Conservation (phyloP, 1,284 basidiomycete species). For the Rhodotorula sp. region DNA sequence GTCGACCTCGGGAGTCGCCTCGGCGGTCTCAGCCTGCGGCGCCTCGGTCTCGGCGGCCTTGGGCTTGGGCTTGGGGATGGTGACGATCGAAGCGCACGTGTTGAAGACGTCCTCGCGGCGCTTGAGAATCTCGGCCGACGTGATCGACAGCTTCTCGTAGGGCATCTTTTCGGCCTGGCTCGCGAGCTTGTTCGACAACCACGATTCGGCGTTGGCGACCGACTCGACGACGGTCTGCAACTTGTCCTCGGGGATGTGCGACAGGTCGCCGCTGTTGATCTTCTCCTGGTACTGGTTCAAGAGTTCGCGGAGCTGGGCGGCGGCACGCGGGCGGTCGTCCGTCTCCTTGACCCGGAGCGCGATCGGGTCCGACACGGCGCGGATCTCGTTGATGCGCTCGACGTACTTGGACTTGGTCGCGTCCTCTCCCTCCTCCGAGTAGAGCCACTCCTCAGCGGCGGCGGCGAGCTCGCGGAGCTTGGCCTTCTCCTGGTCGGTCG, state of each 20-base stretch:
- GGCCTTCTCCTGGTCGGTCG: slow-evolving; percentile 70
- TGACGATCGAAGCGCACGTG: slow-evolving; percentile 48
- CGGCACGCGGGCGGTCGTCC: slow-evolving; percentile 71
- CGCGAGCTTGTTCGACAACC: slow-evolving; percentile 83
- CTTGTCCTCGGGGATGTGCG: slow-evolving; percentile 84
- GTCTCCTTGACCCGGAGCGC: slow-evolving; percentile 72
- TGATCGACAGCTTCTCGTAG: slow-evolving; percentile 79
- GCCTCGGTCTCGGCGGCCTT: slow-evolving; percentile 49
- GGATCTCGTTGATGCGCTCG: slow-evolving; percentile 70
- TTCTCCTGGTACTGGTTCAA: slow-evolving; percentile 77
- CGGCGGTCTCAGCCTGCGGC: slow-evolving; percentile 55
- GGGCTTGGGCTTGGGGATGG: slow-evolving; percentile 74
- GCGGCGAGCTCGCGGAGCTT: slow-evolving; percentile 65
- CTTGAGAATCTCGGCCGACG: slow-evolving; percentile 74
- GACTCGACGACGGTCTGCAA: slow-evolving; percentile 56
- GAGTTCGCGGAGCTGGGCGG: slow-evolving; percentile 73
- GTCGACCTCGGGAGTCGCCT: slow-evolving; percentile 52
- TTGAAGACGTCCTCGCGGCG: slow-evolving; percentile 68
- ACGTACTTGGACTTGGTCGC: slow-evolving; percentile 88
- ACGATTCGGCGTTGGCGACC: slow-evolving; percentile 74
- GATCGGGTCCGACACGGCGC: slow-evolving; percentile 79
- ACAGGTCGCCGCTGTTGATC: slow-evolving; percentile 72
- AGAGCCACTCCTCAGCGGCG: slow-evolving; percentile 89
- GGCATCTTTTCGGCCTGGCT: slow-evolving; percentile 81
- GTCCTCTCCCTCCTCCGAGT: slow-evolving; percentile 83